phyloP scores from a whole-genome alignment of 1,284 basidiomycete genomes.

The Phenoliferia sp. region DNA sequence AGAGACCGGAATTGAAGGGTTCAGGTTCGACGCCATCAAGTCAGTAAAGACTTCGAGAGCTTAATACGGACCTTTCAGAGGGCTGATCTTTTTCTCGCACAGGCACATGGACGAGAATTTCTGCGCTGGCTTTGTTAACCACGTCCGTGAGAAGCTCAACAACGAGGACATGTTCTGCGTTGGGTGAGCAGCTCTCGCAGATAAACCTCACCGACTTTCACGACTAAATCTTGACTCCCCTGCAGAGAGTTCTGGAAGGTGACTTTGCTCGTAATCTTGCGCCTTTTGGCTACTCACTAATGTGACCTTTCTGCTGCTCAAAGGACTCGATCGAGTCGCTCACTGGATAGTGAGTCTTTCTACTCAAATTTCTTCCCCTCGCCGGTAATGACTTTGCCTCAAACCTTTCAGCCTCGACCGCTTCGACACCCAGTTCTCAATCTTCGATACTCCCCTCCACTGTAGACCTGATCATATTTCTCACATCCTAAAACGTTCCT shows the following conservation, averaged over 20 bases:
- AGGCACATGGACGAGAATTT: slow-evolving; percentile 41
- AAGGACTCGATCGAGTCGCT: slow-evolving; percentile 1
- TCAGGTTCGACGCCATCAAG: slow-evolving; percentile 67
- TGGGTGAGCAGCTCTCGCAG: too few relatives aligned
- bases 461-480: slow-evolving; percentile 18
- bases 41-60: slow-evolving; percentile 35
- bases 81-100: neutral
- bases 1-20: slow-evolving; percentile 74
- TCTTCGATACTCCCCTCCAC: slow-evolving; percentile 56
- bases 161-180: slow-evolving; percentile 50
- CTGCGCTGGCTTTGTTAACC: slow-evolving; percentile 53
- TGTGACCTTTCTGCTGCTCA: too few relatives aligned
- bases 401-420: slow-evolving; percentile 57
- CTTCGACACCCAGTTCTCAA: slow-evolving; percentile 52
- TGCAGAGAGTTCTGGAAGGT: slow-evolving; percentile 39
- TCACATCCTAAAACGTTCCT: neutral
- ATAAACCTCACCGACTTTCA: too few relatives aligned
- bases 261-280: too few relatives aligned
- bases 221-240: too few relatives aligned
- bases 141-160: slow-evolving; percentile 48
- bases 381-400: neutral
- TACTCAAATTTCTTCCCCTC: neutral
- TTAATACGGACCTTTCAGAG: too few relatives aligned
- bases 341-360: slow-evolving; percentile 6
- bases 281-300: too few relatives aligned